Evolutionary conservation across 257 asterid species (phyloP).

Genomic region (Nicotiana otophora): DNA sequence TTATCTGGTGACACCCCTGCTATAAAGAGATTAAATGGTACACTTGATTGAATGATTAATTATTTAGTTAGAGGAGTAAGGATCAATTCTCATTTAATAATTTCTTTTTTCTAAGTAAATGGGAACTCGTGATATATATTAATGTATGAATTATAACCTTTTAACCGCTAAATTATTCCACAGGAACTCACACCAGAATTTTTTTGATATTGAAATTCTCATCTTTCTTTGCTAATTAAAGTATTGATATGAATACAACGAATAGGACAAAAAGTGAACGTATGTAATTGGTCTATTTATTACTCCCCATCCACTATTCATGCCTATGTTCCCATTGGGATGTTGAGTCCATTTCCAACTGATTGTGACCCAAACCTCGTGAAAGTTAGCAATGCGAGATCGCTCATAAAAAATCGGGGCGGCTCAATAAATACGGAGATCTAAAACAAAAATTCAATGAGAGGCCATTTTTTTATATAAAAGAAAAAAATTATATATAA

Average conservation of each 20-base stretch:
- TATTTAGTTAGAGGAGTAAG: no score
- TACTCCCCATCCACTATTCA: constrained; percentile 24
- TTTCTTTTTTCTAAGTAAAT: no score
- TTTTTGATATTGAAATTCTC: background rate
- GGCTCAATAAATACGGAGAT: no score
- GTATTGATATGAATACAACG: background rate
- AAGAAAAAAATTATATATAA: no score
- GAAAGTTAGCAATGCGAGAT: background rate
- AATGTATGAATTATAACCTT: background rate
- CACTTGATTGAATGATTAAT: no score
- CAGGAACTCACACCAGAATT: background rate
- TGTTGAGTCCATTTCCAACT: constrained; percentile 22
- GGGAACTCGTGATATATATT: background rate
- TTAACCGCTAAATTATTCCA: background rate
- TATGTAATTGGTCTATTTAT: constrained; percentile 8
- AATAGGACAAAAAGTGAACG: background rate
- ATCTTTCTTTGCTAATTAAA: background rate
- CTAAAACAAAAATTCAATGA: no score
- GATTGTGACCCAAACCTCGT: constrained; percentile 16
- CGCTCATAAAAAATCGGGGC: no score
- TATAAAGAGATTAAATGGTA: no score
- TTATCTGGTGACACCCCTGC: no score
- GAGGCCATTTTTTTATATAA: no score
- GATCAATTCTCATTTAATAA: no score
- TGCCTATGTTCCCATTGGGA: constrained; percentile 11